Evolutionary conservation across 2,329 filamentous ascomycete species (phyloP).

Genomic region (Venturiaceae sp.): DNA sequence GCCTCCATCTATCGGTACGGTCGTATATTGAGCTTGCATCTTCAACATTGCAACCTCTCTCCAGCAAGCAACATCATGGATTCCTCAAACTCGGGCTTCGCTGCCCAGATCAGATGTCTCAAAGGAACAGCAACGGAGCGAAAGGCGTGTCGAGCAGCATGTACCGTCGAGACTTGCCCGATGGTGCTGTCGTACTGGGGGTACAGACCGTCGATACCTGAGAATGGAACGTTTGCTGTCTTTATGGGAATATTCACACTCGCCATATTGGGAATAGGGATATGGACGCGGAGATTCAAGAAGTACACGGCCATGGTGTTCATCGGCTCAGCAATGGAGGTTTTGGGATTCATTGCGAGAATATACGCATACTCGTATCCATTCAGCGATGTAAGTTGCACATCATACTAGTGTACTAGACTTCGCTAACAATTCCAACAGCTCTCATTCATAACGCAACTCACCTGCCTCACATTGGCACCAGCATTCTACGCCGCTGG

Average conservation of each 20-base stretch:
- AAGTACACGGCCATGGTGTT: slow-evolving; percentile 8
- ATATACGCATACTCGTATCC: slow-evolving; percentile 8
- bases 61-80: not conserved
- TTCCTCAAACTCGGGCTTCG: not conserved
- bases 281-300: slow-evolving; percentile 5
- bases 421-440: slow-evolving; percentile 18
- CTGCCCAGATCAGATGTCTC: slow-evolving; percentile 7
- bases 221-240: slow-evolving; percentile 28
- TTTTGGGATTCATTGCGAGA: slow-evolving; percentile 7
- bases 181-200: slow-evolving; percentile 28
- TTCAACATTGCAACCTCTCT: not conserved
- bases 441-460: slow-evolving; percentile 53
- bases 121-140: not conserved
- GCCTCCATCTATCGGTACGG: not conserved
- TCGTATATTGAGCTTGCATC: not conserved
- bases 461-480: slow-evolving; percentile 49
- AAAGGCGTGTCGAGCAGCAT: slow-evolving; percentile 7
- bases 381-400: slow-evolving; percentile 15
- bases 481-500: slow-evolving; percentile 52
- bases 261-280: not conserved
- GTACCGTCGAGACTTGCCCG: slow-evolving; percentile 14
- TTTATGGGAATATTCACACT: slow-evolving; percentile 21
- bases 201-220: slow-evolving; percentile 27
- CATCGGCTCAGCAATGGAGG: slow-evolving; percentile 5
- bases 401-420: not conserved